Evolutionary conservation across 768 basidiomycete species (phyloP), one percentile per base, ranked within the genome.

Genomic region (Trametes punicea): DNA sequence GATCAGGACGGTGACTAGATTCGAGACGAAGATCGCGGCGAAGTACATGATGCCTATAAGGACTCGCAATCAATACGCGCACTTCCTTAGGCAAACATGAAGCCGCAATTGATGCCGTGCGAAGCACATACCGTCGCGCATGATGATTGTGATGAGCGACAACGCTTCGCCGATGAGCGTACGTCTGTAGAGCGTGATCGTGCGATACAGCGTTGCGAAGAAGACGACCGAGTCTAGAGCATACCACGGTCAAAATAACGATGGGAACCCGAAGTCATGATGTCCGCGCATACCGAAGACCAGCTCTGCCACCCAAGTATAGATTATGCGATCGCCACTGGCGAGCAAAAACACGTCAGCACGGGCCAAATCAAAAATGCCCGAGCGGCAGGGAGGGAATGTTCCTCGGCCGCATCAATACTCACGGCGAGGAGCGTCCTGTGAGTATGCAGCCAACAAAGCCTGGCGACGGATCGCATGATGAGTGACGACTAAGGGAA

Each of bases 271-370:
- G 33, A 10, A 18, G n/a, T 13, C 4, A 13, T 8, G 21, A 31
- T 5, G 48, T 26, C 21, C 16, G 25, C 15, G 47, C 48, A 27
- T 39, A 67, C 65, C 65, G 38, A 67, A 67, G 2, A 64, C 56
- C 15, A 67, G 64, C 44, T 67, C 65, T n/a, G 63, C 64, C 16
- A 67, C 65, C 65, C 65, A 67, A 10, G 63, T 67, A 46, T 56
- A 67, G 25, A 67, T 61, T 18, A 67, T 52, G 9, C 65, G 63
- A 29, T 62, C 57, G 40, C 62, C 59, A 15, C 63, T 66, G 56
- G 15, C 13, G 42, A 16, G 7, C 13, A 7, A 23, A 41, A 23
- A 44, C 16, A 16, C 20, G 23, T 55, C 52, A 54, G 49, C 23
- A 6, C n/a, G 36, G 15, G 38, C 15, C 55, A n/a, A 41, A n/a